Base-by-base conservation (phyloP, 208 protist species). In the Phytomonas francai region DNA sequence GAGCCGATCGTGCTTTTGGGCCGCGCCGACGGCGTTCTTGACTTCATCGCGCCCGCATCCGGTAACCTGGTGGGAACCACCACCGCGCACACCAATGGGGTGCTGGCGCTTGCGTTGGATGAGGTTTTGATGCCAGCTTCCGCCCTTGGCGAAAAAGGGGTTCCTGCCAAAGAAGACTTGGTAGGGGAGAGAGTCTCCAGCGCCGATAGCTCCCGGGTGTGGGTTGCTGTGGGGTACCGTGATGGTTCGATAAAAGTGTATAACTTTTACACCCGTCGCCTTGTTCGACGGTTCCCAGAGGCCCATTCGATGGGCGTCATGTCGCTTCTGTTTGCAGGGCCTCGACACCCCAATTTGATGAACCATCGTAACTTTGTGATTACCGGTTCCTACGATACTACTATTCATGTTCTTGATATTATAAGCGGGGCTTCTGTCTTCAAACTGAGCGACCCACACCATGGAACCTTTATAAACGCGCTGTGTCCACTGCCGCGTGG, bases 211-310 rank as follows among this genome's bases (percentile, higher is more conserved):
- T 32, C 68, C 25, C 49, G 59, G 0, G 70, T 71, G 19, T 95
- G 89, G 87, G 71, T 92, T 2, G 89, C 78, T 0, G 81, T 91
- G 4, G 89, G 89, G 29, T 93, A 91, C 70, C 84, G 89, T 16
- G 85, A 92, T 65, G 89, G 89, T 2, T 80, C 75, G 70, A 80
- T 95, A 19, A 91, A 92, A 68, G 77, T 95, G 31, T 95, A 89
- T 76, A 88, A 92, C 63, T 49, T 77, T 4, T 70, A 76, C 34
- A 83, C 70, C 22, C 77, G 79, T 71, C 86, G 89, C 64, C 72
- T 95, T 33, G 74, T 91, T 42, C 82, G 89, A 19, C 83, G 84
- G 45, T 93, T 95, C 70, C 60, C 76, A 31, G 67, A 73, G 42
- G 77, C 79, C 54, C 87, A 95, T 71, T 30, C 69, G 11, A 73